phyloP scores from a whole-genome alignment of 768 basidiomycete genomes.

The Suillus decipiens region DNA sequence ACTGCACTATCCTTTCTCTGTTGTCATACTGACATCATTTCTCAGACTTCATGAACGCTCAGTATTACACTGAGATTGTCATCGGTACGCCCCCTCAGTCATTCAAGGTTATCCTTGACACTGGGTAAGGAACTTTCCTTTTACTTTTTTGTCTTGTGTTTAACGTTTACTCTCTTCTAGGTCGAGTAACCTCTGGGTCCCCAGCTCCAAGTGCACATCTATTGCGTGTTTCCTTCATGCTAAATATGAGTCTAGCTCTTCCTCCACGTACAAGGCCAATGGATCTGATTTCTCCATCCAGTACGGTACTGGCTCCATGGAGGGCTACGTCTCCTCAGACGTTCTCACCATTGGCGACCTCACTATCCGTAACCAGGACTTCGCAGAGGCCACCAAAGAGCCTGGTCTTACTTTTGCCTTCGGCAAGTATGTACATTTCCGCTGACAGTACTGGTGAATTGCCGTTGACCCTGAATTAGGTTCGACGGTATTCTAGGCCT shows the following conservation, averaged over 20 bases:
- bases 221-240: slow-evolving; percentile 93
- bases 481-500: slow-evolving; percentile 97
- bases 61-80: slow-evolving; percentile 89
- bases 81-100: slow-evolving; percentile 84
- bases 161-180: slow-evolving; percentile 36
- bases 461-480: slow-evolving; percentile 40
- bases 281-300: slow-evolving; percentile 87
- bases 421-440: slow-evolving; percentile 65
- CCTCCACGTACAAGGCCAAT: slow-evolving; percentile 87
- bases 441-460: not conserved
- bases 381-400: slow-evolving; percentile 95
- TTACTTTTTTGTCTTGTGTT: slow-evolving; percentile 1
- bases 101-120: slow-evolving; percentile 95
- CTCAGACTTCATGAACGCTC: slow-evolving; percentile 96
- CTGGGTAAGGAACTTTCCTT: slow-evolving; percentile 54
- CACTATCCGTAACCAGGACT: slow-evolving; percentile 71
- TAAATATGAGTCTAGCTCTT: slow-evolving; percentile 83
- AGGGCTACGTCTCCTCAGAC: slow-evolving; percentile 93
- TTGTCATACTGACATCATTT: slow-evolving; percentile 13
- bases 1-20: not conserved
- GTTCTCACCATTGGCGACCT: slow-evolving; percentile 81
- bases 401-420: slow-evolving; percentile 98
- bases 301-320: slow-evolving; percentile 96
- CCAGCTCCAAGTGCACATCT: slow-evolving; percentile 75
- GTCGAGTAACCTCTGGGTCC: slow-evolving; percentile 95